Evolutionary conservation across 2,329 filamentous ascomycete genomes (phyloP), one percentile per base, ranked within the genome.

Genomic region (Diaporthe capsici): DNA sequence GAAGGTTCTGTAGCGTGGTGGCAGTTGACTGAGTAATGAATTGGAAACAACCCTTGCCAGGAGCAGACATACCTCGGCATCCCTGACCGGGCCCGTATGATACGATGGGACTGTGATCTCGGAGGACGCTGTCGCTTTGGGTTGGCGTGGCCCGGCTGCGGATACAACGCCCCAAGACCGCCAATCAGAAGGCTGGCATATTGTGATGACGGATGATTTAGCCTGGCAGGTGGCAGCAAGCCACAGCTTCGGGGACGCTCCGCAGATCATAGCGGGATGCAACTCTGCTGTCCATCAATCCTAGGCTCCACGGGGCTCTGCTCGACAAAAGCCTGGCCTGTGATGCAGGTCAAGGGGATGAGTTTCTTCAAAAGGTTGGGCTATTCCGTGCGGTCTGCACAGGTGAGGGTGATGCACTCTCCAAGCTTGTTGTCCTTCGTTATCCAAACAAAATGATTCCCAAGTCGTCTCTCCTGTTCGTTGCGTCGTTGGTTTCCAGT

Each of bases 61-160:
- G 34, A 68, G 47, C 47, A 53, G 20, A 22, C 15, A 53, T 68
- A 15, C 65, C 65, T 68, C 65, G 65, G 65, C 22, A 68, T 53
- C 47, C 65, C 65, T 68, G 65, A 68, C 22, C 8, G 47, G 65
- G 8, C 31, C 63, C 63, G 63, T 53, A 68, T 10, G 63, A 51
- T 51, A 37, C 28, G 63, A 68, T 68, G 65, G 65, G 65, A 68
- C 65, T 53, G 65, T 68, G 65, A 68, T 68, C 65, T 68, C 65
- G 65, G 65, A 8, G 47, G 65, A 68, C 12, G 47, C 47, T 25
- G 7, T 68, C 65, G 10, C 22, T 68, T 68, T 51, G 47, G 65
- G 65, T 53, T 53, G 47, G 47, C 65, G 15, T 68, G 31, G 22
- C 6, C 47, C 65, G 65, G 31, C 31, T 42, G 65, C 47, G 65